phyloP scores from a whole-genome alignment of 805 yeast species.

The Kodamaea nitidulidarum region DNA sequence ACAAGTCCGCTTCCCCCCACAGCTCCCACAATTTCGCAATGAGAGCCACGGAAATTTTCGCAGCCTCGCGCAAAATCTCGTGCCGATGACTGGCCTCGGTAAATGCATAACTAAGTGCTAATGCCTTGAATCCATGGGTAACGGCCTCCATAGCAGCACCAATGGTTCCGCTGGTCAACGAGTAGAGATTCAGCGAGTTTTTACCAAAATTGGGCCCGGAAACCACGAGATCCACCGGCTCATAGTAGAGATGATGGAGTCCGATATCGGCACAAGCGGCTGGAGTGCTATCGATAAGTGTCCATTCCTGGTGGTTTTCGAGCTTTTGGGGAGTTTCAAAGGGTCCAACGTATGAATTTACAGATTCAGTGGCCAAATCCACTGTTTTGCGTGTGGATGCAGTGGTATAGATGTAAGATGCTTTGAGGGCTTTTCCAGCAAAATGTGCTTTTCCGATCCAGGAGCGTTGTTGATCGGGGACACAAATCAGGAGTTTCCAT shows the following conservation, averaged over 20 bases:
- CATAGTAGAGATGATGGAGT: conserved; percentile 56
- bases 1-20: conserved; percentile 67
- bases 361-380: conserved; percentile 1
- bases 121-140: conserved; percentile 61
- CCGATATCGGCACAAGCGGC: conserved; percentile 95
- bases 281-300: conserved; percentile 86
- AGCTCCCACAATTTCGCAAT: conserved; percentile 53
- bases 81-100: conserved; percentile 47
- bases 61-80: conserved; percentile 56
- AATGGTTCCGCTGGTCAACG: conserved; percentile 88
- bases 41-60: conserved; percentile 60
- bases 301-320: conserved; percentile 68
- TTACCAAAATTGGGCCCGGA: conserved; percentile 97
- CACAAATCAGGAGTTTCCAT: conserved; percentile 81
- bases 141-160: conserved; percentile 97
- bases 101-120: conserved; percentile 88
- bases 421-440: conserved; percentile 63
- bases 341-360: conserved; percentile 63
- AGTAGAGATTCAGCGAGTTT: conserved; percentile 83
- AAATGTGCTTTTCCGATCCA: conserved; percentile 99
- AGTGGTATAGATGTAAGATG: conserved; percentile 59
- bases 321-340: conserved; percentile 33
- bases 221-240: conserved; percentile 75
- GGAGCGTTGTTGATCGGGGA: conserved; percentile 83
- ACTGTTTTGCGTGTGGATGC: conserved; percentile 30